Evolutionary conservation across 2,329 filamentous ascomycete genomes (phyloP).

Genomic region (Tolypocladium sp.): DNA sequence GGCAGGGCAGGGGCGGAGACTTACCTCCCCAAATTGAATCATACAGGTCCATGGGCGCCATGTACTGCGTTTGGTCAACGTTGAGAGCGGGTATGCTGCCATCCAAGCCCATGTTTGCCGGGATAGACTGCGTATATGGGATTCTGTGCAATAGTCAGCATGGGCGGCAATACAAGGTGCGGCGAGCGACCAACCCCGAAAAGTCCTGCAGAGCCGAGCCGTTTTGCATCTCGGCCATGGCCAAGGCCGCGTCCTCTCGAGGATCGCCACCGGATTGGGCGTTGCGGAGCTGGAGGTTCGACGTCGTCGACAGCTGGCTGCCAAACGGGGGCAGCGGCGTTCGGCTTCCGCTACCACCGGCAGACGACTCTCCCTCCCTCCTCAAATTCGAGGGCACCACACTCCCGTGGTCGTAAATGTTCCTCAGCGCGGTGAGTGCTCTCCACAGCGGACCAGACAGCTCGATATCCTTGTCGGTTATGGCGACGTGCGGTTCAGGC

Average conservation of each 20-base stretch:
- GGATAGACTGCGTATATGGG: conserved; percentile 28
- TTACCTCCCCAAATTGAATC: conserved; percentile 61
- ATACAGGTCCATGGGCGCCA: conserved; percentile 60
- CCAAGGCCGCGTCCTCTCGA: conserved; percentile 52
- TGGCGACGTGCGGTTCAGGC: conserved; percentile 41
- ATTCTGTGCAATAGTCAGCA: conserved; percentile 16
- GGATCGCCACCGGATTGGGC: conserved; percentile 31
- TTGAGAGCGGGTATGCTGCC: conserved; percentile 40
- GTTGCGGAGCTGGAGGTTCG: conserved; percentile 16
- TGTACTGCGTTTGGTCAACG: conserved; percentile 47
- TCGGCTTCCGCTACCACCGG: conserved; percentile 34
- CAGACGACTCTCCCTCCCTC: conserved; percentile 37
- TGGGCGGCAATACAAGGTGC: not conserved
- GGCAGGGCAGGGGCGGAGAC: conserved; percentile 13
- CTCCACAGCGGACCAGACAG: conserved; percentile 52
- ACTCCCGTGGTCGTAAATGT: conserved; percentile 58
- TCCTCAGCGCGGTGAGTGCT: conserved; percentile 51
- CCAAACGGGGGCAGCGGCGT: conserved; percentile 27
- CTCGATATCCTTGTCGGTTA: conserved; percentile 51
- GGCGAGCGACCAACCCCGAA: conserved; percentile 18
- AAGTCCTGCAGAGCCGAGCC: conserved; percentile 39
- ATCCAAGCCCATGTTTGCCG: conserved; percentile 26
- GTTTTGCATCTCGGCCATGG: conserved; percentile 58
- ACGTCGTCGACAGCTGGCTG: conserved; percentile 11
- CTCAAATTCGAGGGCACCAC: conserved; percentile 42